These are phyloP conservation scores for Auricularia sp. DNA, from an alignment of 768 basidiomycete species.

Conservation along the genomic window DNA sequence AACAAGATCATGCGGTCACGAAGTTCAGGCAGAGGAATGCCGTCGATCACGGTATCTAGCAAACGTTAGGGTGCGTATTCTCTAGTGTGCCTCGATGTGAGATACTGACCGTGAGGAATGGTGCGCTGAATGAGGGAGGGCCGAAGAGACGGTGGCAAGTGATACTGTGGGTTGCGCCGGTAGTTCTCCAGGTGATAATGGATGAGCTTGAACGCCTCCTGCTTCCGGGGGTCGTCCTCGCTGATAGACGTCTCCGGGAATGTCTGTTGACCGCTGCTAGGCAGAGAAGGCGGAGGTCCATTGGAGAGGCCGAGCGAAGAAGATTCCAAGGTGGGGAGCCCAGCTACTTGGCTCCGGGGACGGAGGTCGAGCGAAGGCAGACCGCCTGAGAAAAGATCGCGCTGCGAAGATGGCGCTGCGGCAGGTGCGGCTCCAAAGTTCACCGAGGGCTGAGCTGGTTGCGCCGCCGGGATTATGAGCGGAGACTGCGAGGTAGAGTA, in stretches of 20 bases:
- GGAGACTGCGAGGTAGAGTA: not conserved
- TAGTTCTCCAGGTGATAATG: slow-evolving; percentile 85
- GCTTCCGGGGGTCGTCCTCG: slow-evolving; percentile 61
- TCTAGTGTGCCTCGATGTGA: not conserved
- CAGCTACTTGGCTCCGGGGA: not conserved
- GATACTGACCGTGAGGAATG: slow-evolving; percentile 64
- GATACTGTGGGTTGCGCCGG: slow-evolving; percentile 76
- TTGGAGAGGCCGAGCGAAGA: not conserved
- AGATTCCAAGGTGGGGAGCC: not conserved
- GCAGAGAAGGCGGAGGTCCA: not conserved
- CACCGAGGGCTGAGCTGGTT: not conserved
- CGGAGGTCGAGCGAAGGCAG: slow-evolving; percentile 3
- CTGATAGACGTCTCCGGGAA: slow-evolving; percentile 12
- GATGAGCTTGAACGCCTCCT: slow-evolving; percentile 75
- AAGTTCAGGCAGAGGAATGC: slow-evolving; percentile 79
- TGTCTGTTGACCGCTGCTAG: not conserved
- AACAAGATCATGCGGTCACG: slow-evolving; percentile 86
- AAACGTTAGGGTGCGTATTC: not conserved
- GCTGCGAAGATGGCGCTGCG: not conserved
- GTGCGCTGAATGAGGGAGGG: slow-evolving; percentile 86
- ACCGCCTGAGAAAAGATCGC: not conserved
- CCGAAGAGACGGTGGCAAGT: slow-evolving; percentile 76
- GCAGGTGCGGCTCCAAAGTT: not conserved
- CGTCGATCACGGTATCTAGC: slow-evolving; percentile 83
- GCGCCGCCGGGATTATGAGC: not conserved